Base-by-base conservation (phyloP, 2,329 filamentous ascomycete species). In the Paecilomyces sp. region DNA sequence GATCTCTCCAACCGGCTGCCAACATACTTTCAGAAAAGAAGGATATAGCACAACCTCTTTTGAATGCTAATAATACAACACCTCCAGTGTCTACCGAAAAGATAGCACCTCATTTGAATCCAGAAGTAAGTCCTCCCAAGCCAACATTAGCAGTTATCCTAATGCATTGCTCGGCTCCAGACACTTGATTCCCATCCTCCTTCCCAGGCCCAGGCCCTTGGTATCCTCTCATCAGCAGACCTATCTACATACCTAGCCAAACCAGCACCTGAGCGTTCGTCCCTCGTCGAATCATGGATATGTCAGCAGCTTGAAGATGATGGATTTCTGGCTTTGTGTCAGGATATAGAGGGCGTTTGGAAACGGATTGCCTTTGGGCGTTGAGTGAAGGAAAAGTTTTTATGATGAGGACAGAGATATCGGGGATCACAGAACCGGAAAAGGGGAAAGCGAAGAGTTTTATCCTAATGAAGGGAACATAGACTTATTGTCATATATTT, bases 331-430 rank as follows among this genome's bases (percentile, higher is more conserved):
- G 61, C 65, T 28, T 65, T 80, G 12, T 77, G 75, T 58, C 67
- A 75, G 63, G 74, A 75, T 62, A 65, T 79, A 4, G 74, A 78
- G 56, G 68, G 68, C 1, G 67, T 74, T 18, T 79, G 76, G 76
- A 67, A 64, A 56, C 67, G 76, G 12, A 70, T 78, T 66, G 73
- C 71, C 5, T 71, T 77, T 64, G 76, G 76, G 1, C 63, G 61
- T 54, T 66, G 59, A 59, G 31, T n/a, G 36, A 28, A 28, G 13
- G 13, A 12, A n/a, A 15, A n/a, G 13, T 41, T 1, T 4, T 6
- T 41, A 22, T 22, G n/a, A 47, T 2, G n/a, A 47, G 41, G n/a
- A 6, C 3, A 47, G n/a, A 4, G 41, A 47, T 9, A 47, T 18
- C 25, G 25, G 25, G 25, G 25, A 28, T 28, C 25, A 28, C 3